phyloP scores from a whole-genome alignment of 805 yeast genomes.

The Wickerhamia fluorescens region DNA sequence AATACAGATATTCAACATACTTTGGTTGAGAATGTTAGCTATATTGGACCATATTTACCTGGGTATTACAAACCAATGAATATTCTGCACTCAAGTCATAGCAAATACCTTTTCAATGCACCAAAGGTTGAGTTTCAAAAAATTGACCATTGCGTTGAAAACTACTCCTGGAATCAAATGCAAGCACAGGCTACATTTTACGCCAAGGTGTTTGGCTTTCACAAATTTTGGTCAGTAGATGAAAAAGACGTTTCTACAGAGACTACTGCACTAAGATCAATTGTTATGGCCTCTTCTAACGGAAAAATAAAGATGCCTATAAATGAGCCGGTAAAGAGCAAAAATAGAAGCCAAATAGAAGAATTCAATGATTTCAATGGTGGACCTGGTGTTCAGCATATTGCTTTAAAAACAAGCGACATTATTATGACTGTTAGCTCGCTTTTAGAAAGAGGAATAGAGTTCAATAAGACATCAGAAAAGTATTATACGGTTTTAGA shows the following conservation, averaged over 20 bases:
- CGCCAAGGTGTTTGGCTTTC: slow-evolving; percentile 61
- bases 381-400: slow-evolving; percentile 83
- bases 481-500: slow-evolving; percentile 50
- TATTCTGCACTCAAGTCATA: slow-evolving; percentile 3
- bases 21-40: slow-evolving; percentile 43
- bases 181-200: slow-evolving; percentile 51
- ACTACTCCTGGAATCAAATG: slow-evolving; percentile 66
- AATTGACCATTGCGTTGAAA: slow-evolving; percentile 80
- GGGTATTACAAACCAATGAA: slow-evolving; percentile 23
- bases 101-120: slow-evolving; percentile 4
- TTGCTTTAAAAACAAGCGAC: slow-evolving; percentile 61
- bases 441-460: slow-evolving; percentile 57
- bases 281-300: slow-evolving; percentile 67
- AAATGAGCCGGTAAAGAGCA: slow-evolving; percentile 74
- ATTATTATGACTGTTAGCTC: slow-evolving; percentile 50
- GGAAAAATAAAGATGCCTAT: slow-evolving; percentile 72
- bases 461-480: slow-evolving; percentile 56
- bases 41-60: slow-evolving; percentile 46
- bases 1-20: slow-evolving; percentile 67
- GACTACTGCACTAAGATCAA: slow-evolving; percentile 61
- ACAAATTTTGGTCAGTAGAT: slow-evolving; percentile 79
- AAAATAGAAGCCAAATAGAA: slow-evolving; percentile 67
- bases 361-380: slow-evolving; percentile 68
- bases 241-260: slow-evolving; percentile 68
- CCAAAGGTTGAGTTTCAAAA: slow-evolving; percentile 33